Base-by-base conservation (phyloP, 805 yeast species). In the Debaryomyces maramus region DNA sequence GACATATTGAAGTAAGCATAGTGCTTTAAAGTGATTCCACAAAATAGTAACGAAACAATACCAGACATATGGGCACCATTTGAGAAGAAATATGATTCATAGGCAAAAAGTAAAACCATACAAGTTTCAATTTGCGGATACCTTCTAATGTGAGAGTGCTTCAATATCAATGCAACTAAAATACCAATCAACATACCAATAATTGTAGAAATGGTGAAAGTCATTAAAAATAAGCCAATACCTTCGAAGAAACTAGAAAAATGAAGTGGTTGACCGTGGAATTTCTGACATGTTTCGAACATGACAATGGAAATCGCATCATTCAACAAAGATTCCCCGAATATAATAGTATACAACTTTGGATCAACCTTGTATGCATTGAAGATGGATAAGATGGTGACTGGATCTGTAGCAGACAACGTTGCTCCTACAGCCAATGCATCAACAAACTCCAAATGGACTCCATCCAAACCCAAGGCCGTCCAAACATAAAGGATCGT, bases 1-100 rank as follows among this genome's bases (percentile, higher is more conserved):
- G 97, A 88, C 99, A 93, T 93, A 65, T 91, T 95, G 66, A 79
- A 93, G 66, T 90, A 90, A 11, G 98, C 99, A 58, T 93, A 93
- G 63, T 95, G 98, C 61, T 91, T 93, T 60, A 93, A 70, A 1
- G 99, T 91, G 47, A 93, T 93, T 40, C 99, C 99, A 61, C 97
- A 91, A 67, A 93, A 93, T 49, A 93, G 67, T 49, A 93, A 72
- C 1, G 97, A 89, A 5, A 91, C 98, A 48, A 91, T 91, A 33
- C 99, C 99, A 5, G 98, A 90, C 99, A 93, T 93, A 61, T 95
- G 99, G 54, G 98, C 95, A 36, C 99, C 99, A 57, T 93, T 93
- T 31, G 98, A 90, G 64, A 93, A 93, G 71, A 93, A 93, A 63
- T 93, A 93, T 0, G 97, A 88, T 54, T 89, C 96, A 60, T 93